Base-by-base conservation (phyloP, 225 moss, liverwort and hornwort genomes). In the Climacium dendroides region DNA sequence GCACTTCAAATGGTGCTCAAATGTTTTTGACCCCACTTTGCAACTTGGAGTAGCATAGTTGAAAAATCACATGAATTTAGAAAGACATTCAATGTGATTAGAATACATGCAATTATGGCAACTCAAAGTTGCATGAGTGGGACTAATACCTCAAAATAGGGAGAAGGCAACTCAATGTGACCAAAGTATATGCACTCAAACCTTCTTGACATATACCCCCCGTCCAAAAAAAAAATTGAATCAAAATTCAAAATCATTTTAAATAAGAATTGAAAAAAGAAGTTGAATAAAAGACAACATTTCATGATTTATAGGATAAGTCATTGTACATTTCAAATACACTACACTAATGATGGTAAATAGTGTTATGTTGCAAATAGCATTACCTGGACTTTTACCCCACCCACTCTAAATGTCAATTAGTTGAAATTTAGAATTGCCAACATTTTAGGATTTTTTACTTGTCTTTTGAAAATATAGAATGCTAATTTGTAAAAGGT, bases 11-110 rank as follows among this genome's bases (percentile, higher is more conserved):
- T 78, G 10, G 10, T 25, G 10, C 6, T 78, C 4, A 55, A 16
- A 57, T 17, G 10, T 39, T 57, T 37, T 78, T 39, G 4, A 39
- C 18, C 6, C 16, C 3, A 54, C n/a, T n/a, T n/a, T 9, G 1
- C 0, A 0, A 25, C 28, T 78, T 57, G 0, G 7, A 78, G 11
- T 17, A 26, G 17, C 2, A 15, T 16, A 0, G 4, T 37, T 37
- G 26, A 54, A 55, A n/a, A 55, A n/a, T 54, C 25, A 37, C 10
- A 77, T 25, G 2, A 16, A 37, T 55, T 77, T 25, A n/a, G 5
- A n/a, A 7, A 58, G 39, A 41, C 8, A 24, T 2, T 25, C 7
- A 79, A 41, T 79, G 79, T 29, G 18, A 41, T 79, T 58, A 19
- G 13, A 41, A 41, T 58, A 19, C 13, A 79, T 28, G 4, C 19